Percentiles rank a stretch among this genome's conserved stretches.
phyloP scores from a whole-genome alignment of 345 rosid genomes.

The Atalantia buxifolia region DNA sequence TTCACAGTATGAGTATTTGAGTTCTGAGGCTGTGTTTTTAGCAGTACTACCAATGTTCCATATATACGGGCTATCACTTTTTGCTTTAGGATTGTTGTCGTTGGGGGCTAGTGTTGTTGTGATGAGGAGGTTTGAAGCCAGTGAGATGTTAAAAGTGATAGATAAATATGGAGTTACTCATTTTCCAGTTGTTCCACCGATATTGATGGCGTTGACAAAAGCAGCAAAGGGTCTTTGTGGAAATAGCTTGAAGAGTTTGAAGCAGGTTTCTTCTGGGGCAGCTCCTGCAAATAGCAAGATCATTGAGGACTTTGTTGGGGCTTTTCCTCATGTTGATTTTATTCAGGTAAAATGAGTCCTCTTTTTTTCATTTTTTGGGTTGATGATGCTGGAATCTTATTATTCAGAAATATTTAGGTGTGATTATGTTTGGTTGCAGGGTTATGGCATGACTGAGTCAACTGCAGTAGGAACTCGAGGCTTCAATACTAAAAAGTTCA shows the following conservation, averaged over 20 bases:
- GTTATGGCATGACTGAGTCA: conserved; percentile 88
- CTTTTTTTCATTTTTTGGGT: too few relatives aligned
- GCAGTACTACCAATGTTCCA: conserved; percentile 80
- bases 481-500: conserved; percentile 38
- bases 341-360: conserved; percentile 53
- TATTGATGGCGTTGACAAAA: conserved; percentile 50
- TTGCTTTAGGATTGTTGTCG: conserved; percentile 57
- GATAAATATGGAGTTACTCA: conserved; percentile 59
- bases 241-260: conserved; percentile 52
- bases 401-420: background rate
- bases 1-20: conserved; percentile 48
- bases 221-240: conserved; percentile 31
- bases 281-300: conserved; percentile 53
- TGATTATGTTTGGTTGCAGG: conserved; percentile 38
- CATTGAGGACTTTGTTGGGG: conserved; percentile 50
- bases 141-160: conserved; percentile 43
- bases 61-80: conserved; percentile 69
- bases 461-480: conserved; percentile 87
- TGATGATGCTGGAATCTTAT: background rate
- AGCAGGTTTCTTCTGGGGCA: conserved; percentile 85
- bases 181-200: conserved; percentile 78
- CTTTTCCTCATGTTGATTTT: conserved; percentile 65
- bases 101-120: conserved; percentile 67
- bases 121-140: conserved; percentile 58
- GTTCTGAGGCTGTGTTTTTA: conserved; percentile 51